A percentile compares a stretch with the other conserved stretches of the same genome.
These are phyloP conservation scores for Astrothelium macrocarpum DNA, from an alignment of 495 filamentous ascomycete genomes.

Conservation along the genomic window DNA sequence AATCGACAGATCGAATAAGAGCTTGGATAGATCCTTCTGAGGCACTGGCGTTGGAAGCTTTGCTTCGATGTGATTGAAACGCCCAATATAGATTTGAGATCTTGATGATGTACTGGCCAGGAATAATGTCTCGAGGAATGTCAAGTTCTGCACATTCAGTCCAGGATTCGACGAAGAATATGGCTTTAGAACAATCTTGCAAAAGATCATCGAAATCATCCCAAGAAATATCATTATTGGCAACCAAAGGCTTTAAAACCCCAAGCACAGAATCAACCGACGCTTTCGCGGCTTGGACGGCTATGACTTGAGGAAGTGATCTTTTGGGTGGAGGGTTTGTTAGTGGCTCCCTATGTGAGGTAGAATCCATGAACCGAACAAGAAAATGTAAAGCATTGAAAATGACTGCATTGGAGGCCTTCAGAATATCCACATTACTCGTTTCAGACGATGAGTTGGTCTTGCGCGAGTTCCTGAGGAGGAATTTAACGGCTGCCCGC, in stretches of 20 bases:
- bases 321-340: not conserved
- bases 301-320: not conserved
- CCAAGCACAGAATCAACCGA: constrained; percentile 49
- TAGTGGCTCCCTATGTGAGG: constrained; percentile 5
- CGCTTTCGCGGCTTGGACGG: constrained; percentile 24
- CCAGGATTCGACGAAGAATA: not conserved
- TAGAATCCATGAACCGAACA: constrained; percentile 13
- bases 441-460: not conserved
- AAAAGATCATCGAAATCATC: constrained; percentile 44
- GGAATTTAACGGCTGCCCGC: constrained; percentile 15
- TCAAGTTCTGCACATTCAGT: not conserved
- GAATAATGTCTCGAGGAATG: not conserved
- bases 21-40: constrained; percentile 34
- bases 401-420: constrained; percentile 1
- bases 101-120: constrained; percentile 37
- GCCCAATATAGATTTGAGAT: constrained; percentile 76
- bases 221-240: constrained; percentile 36
- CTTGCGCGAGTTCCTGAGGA: constrained; percentile 2
- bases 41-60: constrained; percentile 22
- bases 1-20: constrained; percentile 41
- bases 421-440: not conserved
- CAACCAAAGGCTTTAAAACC: constrained; percentile 38
- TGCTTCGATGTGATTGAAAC: constrained; percentile 45
- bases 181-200: constrained; percentile 39
- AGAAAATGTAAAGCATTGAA: constrained; percentile 16